Evolutionary conservation across 2,329 filamentous ascomycete species (phyloP), one percentile per base, ranked within the genome.

Genomic region (Fusarium haematococcum): DNA sequence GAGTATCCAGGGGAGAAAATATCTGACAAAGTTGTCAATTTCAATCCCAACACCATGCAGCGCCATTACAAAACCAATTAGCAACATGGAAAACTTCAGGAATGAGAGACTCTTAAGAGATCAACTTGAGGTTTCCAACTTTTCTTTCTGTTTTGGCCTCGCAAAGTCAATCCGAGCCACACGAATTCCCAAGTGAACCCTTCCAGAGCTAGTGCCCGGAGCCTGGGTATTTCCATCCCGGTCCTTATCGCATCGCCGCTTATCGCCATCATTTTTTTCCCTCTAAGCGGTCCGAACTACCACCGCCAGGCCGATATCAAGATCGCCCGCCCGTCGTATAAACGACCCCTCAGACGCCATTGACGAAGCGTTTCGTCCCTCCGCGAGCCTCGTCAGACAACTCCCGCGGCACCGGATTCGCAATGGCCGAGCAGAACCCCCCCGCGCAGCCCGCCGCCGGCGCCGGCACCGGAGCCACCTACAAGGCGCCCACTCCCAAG

Each of bases 401-500:
- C 25, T 37, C 10, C 8, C n/a, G 20, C 65, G 33, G 52, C 43
- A 62, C 13, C 43, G 54, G 23, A 52, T 11, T 58, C 65, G 67
- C 30, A 67, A 80, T 80, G 79, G 72, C 74, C 60, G 78, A 79
- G 35, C 33, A 75, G 27, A 77, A 69, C 35, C 67, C 76, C 11
- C 62, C 76, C 50, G 63, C 74, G 52, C 68, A 81, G 61, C 71
- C 82, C 56, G 74, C 79, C 35, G 58, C 81, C 37, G 58, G 75
- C 56, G 62, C 75, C 52, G 78, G 68, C 43, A 64, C 75, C 41
- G 78, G 67, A 71, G 78, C 77, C 61, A 75, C 75, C 10, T 79
- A 79, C 65, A 79, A 79, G 71, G 78, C 60, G 63, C 77, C 70
- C 79, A 84, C 81, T 86, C 88, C 75, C 81, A 84, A 71, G 79